Evolutionary conservation across 345 rosid species (phyloP).

Genomic region (Populus pruinosa): DNA sequence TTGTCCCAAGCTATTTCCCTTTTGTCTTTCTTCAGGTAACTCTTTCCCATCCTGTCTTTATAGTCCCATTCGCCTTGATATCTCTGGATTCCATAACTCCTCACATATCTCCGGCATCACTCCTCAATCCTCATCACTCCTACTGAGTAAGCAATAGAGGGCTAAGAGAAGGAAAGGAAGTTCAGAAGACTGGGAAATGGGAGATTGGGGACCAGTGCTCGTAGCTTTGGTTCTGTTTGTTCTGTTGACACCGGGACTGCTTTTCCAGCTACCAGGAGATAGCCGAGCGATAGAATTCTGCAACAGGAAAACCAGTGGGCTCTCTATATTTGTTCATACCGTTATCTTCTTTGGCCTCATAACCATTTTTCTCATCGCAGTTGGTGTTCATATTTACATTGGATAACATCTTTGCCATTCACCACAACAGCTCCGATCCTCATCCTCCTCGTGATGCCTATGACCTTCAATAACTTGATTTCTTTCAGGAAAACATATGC

Average conservation of each 20-base stretch:
- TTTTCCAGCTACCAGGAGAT: conserved; percentile 12
- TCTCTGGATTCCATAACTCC: not conserved
- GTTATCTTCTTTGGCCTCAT: conserved; percentile 18
- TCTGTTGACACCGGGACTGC: not conserved
- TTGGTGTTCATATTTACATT: conserved; percentile 9
- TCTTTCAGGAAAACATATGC: not conserved
- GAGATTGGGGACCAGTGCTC: conserved; percentile 19
- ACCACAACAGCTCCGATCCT: not conserved
- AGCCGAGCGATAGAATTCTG: conserved; percentile 13
- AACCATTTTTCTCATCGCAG: conserved; percentile 14
- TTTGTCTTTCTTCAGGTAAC: not conserved
- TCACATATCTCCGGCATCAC: not conserved
- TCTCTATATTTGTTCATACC: conserved; percentile 9
- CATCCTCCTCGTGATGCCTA: not conserved
- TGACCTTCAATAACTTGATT: no score
- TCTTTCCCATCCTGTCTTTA: not conserved
- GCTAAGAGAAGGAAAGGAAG: not conserved
- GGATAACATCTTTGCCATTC: not conserved
- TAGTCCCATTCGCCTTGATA: not conserved
- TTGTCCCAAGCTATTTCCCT: not conserved
- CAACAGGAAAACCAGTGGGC: conserved; percentile 14
- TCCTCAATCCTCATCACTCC: not conserved
- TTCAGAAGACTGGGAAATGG: not conserved
- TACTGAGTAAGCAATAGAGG: not conserved
- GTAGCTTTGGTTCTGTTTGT: conserved; percentile 9